Percentiles rank a stretch among this genome's conserved stretches.
phyloP scores from a whole-genome alignment of 2,329 filamentous ascomycete species.

The Dactylellina haptotyla region DNA sequence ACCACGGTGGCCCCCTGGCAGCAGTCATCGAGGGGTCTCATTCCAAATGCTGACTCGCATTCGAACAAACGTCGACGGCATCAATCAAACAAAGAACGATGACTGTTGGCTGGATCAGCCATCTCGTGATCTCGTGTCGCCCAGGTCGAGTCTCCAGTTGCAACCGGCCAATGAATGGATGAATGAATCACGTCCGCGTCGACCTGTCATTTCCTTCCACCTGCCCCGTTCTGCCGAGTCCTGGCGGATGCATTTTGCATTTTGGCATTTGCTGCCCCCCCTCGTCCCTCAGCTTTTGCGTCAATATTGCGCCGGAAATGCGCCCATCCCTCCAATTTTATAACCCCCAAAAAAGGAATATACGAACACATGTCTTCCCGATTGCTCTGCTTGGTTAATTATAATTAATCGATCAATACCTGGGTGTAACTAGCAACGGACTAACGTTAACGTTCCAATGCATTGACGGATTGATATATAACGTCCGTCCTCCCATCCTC shows the following conservation, averaged over 20 bases:
- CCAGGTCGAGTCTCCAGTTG: no score
- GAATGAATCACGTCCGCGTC: slow-evolving; percentile 6
- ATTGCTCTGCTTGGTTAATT: no score
- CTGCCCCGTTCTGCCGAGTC: slow-evolving; percentile 22
- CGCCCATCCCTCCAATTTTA: slow-evolving; percentile 17
- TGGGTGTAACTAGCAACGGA: no score
- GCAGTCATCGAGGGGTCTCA: neutral
- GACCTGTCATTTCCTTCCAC: slow-evolving; percentile 12
- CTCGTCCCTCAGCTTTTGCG: slow-evolving; percentile 16
- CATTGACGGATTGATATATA: neutral
- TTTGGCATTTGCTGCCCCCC: neutral
- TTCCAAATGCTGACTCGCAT: neutral
- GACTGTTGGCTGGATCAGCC: neutral
- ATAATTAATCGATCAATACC: neutral
- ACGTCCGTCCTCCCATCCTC: neutral
- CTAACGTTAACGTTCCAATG: neutral
- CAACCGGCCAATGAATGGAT: slow-evolving; percentile 4
- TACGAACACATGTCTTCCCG: neutral
- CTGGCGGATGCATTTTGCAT: neutral
- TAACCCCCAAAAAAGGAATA: slow-evolving; percentile 6
- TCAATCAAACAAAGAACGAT: neutral
- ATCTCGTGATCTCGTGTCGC: slow-evolving; percentile 38
- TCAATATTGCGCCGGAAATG: slow-evolving; percentile 48
- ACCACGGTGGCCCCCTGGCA: neutral
- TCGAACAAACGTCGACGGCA: neutral